Conservation (phyloP, 164 flowering plant species). For the Nelumbo lutea region DNA sequence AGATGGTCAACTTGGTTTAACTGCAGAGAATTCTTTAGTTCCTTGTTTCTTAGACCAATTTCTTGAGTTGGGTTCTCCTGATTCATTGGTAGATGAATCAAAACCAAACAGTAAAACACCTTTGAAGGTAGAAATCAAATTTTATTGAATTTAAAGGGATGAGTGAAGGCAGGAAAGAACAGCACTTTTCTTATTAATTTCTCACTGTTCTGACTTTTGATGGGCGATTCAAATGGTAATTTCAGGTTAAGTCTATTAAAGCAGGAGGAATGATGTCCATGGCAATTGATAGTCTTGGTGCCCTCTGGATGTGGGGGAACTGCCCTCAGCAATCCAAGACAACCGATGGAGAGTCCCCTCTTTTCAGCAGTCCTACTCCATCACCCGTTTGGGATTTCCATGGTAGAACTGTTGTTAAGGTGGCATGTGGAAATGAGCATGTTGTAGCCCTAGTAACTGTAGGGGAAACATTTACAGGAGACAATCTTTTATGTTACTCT, state of each 20-base stretch:
- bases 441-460: slow-evolving; percentile 72
- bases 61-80: slow-evolving; percentile 38
- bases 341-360: slow-evolving; percentile 32
- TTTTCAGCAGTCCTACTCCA: slow-evolving; percentile 44
- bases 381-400: slow-evolving; percentile 63
- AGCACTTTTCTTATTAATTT: neutral
- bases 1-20: slow-evolving; percentile 86
- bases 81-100: slow-evolving; percentile 30
- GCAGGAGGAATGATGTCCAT: slow-evolving; percentile 94
- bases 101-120: slow-evolving; percentile 27
- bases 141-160: no score
- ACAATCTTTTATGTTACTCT: slow-evolving; percentile 64
- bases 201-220: no score
- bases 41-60: slow-evolving; percentile 57
- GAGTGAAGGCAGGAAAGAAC: neutral
- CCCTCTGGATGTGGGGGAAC: slow-evolving; percentile 94
- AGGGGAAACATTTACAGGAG: slow-evolving; percentile 50
- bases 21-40: slow-evolving; percentile 42
- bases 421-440: slow-evolving; percentile 95
- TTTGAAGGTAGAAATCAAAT: slow-evolving; percentile 46
- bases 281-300: slow-evolving; percentile 77
- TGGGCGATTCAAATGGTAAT: slow-evolving; percentile 4
- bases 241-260: slow-evolving; percentile 55
- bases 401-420: slow-evolving; percentile 82
- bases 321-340: slow-evolving; percentile 40